Evolutionary conservation across 306 rosid species (phyloP).

Genomic region (Erythrophleum fordii): DNA sequence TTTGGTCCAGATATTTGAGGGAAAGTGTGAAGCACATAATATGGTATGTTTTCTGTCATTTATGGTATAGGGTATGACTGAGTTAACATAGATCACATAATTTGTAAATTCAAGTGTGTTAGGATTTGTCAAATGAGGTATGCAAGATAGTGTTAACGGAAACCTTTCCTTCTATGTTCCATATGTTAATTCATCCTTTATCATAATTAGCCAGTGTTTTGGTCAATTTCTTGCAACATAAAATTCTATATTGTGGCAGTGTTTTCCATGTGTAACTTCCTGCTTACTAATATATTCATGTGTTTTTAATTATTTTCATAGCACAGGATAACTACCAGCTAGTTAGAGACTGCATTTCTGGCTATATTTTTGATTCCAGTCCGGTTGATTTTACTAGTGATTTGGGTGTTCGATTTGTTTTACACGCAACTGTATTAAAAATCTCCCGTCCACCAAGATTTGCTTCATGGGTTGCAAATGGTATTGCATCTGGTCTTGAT

Average conservation of each 20-base stretch:
- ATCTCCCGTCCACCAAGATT: constrained; percentile 77
- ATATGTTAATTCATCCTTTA: constrained; percentile 26
- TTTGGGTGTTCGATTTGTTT: constrained; percentile 80
- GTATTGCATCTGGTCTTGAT: constrained; percentile 86
- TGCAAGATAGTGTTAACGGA: background rate
- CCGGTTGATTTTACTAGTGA: constrained; percentile 96
- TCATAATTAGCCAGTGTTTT: constrained; percentile 18
- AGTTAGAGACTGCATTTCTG: constrained; percentile 78
- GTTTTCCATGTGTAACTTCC: constrained; percentile 30
- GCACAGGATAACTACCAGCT: constrained; percentile 70
- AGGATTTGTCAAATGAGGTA: constrained; percentile 8
- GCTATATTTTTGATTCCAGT: constrained; percentile 89
- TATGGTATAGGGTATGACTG: constrained; percentile 19
- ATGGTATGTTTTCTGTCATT: constrained; percentile 57
- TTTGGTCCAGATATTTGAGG: constrained; percentile 70
- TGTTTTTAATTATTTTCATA: constrained; percentile 37
- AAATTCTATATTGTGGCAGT: constrained; percentile 7
- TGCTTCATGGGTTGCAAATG: constrained; percentile 76
- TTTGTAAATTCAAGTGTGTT: constrained; percentile 16
- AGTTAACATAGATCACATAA: constrained; percentile 30
- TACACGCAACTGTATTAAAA: constrained; percentile 77
- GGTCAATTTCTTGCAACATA: constrained; percentile 11
- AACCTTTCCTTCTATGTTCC: background rate
- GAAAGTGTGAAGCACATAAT: constrained; percentile 60
- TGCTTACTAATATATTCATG: constrained; percentile 26